Base-by-base conservation (phyloP, 768 basidiomycete species). In the Phanerodontia chrysosporium region DNA sequence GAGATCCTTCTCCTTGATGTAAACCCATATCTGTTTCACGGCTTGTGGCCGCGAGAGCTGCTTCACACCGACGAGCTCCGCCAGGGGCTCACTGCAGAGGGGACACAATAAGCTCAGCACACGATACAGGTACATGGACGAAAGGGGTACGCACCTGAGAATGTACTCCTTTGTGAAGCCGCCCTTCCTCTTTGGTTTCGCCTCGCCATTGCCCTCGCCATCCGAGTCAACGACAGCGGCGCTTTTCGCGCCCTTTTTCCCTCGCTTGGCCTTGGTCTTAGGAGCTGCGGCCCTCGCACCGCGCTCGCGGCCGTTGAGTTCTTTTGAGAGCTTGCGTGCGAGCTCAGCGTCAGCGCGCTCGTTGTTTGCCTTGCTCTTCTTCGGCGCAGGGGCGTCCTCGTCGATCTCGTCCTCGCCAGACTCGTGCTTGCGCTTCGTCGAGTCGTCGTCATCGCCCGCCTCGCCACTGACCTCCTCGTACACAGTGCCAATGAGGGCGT, bases 11-110 rank as follows among this genome's bases (percentile, higher is more conserved):
- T 69, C 78, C 69, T 91, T 95, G 71, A 97, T 95, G 71, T 96
- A 87, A 13, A 81, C 83, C 95, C 95, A 97, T 12, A 97, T 75
- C 57, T 83, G 84, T 71, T 96, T 96, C 49, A 97, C 95, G 44
- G 91, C 89, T 69, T 95, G 92, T 4, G 92, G 92, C 27, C 95
- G 85, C 44, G 93, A 91, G 49, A 95, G 73, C 66, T 80, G 83
- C 24, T 85, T 82, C 39, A 79, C 76, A 22, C 83, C 78, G n/a
- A 92, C 71, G 25, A 97, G 74, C 13, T 80, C 80, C 1, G 90
- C 83, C 25, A 97, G 75, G 18, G 91, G 85, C 63, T 80, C 85
- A 65, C 94, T 95, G 62, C 16, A 9, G 56, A 36, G 51, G 60
- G 58, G 32, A 13, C 32, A 16, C 29, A 21, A 55, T n/a, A 52